phyloP scores from a whole-genome alignment of 2,329 filamentous ascomycete genomes.

The Alternaria ventricosa region DNA sequence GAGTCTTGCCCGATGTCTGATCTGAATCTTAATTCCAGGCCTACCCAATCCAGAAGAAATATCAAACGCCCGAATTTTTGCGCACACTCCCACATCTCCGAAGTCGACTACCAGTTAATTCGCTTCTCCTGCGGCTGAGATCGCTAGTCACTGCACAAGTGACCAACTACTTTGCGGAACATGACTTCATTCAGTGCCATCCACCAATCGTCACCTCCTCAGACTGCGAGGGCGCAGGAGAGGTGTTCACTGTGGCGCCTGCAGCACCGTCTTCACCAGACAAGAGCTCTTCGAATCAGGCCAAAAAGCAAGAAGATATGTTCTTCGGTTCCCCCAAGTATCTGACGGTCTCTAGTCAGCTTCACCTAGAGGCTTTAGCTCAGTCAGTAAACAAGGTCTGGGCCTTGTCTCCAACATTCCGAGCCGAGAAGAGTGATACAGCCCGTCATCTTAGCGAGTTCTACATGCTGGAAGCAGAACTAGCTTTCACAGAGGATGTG shows the following conservation, averaged over 20 bases:
- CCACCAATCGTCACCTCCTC: slow-evolving; percentile 95
- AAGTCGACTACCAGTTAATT: slow-evolving; percentile 79
- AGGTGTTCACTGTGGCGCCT: slow-evolving; percentile 77
- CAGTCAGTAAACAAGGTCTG: slow-evolving; percentile 90
- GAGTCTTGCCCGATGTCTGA: slow-evolving; percentile 20
- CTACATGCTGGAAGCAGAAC: slow-evolving; percentile 96
- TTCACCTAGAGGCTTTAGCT: slow-evolving; percentile 91
- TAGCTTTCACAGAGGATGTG: slow-evolving; percentile 77
- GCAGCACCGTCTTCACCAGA: slow-evolving; percentile 29
- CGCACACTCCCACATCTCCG: slow-evolving; percentile 88
- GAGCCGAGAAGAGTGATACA: slow-evolving; percentile 84
- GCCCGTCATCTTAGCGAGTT: slow-evolving; percentile 95
- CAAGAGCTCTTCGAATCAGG: slow-evolving; percentile 29
- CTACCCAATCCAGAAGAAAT: slow-evolving; percentile 96
- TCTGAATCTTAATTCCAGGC: slow-evolving; percentile 60
- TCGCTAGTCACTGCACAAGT: slow-evolving; percentile 78
- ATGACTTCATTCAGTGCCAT: slow-evolving; percentile 81
- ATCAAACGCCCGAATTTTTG: slow-evolving; percentile 87
- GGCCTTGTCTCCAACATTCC: slow-evolving; percentile 91
- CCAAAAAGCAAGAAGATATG: slow-evolving; percentile 41
- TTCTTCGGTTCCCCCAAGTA: slow-evolving; percentile 94
- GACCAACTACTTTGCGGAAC: slow-evolving; percentile 74
- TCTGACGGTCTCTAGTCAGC: slow-evolving; percentile 90
- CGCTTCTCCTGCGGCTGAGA: slow-evolving; percentile 79
- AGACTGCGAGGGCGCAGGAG: slow-evolving; percentile 94